These are phyloP conservation scores for Babesia bovis DNA, from an alignment of 169 alveolate genomes.

Conservation along the genomic window DNA sequence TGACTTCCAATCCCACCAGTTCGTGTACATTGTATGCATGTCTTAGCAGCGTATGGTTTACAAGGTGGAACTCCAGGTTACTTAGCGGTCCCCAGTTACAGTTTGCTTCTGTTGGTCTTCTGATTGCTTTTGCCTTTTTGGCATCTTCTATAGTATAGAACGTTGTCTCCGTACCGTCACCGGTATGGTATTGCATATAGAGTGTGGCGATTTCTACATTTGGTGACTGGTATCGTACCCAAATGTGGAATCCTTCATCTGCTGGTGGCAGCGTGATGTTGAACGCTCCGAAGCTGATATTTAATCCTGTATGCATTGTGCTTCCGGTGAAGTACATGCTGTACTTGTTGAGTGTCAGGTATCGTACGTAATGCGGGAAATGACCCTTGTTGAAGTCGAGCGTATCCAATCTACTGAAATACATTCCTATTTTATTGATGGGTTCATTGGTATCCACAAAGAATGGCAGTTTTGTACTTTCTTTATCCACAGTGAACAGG, in stretches of 20 bases:
- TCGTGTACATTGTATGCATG: conserved; percentile 20
- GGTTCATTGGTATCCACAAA: conserved; percentile 19
- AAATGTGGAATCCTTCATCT: conserved; percentile 21
- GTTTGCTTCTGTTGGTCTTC: conserved; percentile 17
- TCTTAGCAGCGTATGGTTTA: conserved; percentile 20
- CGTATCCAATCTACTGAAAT: neutral
- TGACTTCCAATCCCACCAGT: conserved; percentile 27
- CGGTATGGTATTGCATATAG: conserved; percentile 12
- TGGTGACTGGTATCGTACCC: conserved; percentile 47
- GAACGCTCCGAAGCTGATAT: conserved; percentile 26
- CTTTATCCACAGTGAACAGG: neutral
- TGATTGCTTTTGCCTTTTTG: neutral
- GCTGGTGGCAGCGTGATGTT: neutral
- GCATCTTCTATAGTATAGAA: conserved; percentile 14
- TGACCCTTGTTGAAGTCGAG: conserved; percentile 51
- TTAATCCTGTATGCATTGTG: conserved; percentile 2
- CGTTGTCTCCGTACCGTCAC: neutral
- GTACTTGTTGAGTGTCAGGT: conserved; percentile 25
- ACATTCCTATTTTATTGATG: neutral
- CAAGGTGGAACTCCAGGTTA: conserved; percentile 39
- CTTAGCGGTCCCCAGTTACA: conserved; percentile 64
- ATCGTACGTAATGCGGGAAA: conserved; percentile 53
- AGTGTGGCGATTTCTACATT: conserved; percentile 10
- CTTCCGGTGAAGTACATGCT: conserved; percentile 52
- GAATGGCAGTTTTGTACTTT: neutral